Evolutionary conservation across 2,329 filamentous ascomycete genomes (phyloP).

Genomic region (Thielaviopsis musarum): DNA sequence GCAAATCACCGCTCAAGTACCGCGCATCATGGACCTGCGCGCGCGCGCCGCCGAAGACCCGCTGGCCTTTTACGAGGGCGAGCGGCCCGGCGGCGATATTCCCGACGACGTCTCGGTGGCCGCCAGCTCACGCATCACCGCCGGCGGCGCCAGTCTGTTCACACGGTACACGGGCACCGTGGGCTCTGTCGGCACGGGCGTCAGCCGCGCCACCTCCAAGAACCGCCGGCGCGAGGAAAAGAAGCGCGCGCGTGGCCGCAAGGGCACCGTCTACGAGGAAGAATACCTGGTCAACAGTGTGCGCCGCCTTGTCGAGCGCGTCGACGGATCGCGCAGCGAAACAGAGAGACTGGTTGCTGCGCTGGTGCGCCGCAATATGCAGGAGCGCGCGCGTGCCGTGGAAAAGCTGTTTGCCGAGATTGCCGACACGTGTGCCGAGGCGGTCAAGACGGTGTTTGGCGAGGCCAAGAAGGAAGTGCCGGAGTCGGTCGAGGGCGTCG

Average conservation of each 20-base stretch:
- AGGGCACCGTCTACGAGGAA: conserved; percentile 94
- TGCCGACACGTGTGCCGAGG: conserved; percentile 47
- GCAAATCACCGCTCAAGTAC: conserved; percentile 71
- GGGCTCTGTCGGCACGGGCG: conserved; percentile 54
- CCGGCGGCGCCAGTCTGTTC: conserved; percentile 65
- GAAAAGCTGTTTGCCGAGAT: conserved; percentile 61
- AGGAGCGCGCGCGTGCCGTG: conserved; percentile 66
- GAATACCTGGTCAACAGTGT: conserved; percentile 90
- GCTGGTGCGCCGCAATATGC: conserved; percentile 65
- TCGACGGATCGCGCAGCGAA: conserved; percentile 58
- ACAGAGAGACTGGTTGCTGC: conserved; percentile 59
- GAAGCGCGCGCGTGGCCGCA: conserved; percentile 85
- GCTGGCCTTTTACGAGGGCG: conserved; percentile 74
- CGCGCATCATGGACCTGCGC: conserved; percentile 68
- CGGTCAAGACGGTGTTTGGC: conserved; percentile 53
- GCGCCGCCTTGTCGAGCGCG: conserved; percentile 62
- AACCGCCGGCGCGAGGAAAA: conserved; percentile 82
- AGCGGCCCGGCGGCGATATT: conserved; percentile 50
- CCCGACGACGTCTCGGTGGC: conserved; percentile 89
- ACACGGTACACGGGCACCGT: conserved; percentile 72
- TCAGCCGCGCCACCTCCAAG: conserved; percentile 67
- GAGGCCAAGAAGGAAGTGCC: conserved; percentile 13
- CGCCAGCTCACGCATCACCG: conserved; percentile 61
- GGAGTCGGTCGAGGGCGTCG: conserved; percentile 14
- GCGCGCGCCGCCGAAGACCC: conserved; percentile 70